Base-by-base conservation (phyloP, 306 rosid species). In the Castanea crenata region DNA sequence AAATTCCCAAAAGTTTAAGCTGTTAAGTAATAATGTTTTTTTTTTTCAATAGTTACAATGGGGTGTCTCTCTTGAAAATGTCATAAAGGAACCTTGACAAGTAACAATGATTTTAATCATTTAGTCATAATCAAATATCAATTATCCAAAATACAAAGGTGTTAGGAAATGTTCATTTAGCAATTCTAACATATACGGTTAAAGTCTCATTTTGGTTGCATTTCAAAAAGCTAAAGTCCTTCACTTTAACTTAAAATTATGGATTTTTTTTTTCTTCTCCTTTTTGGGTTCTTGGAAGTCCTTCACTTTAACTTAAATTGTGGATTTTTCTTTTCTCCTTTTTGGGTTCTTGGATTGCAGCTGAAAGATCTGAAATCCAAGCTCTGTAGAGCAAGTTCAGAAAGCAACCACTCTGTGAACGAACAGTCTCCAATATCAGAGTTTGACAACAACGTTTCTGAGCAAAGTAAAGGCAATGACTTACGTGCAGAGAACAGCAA, bases 331-430 rank as follows among this genome's bases (percentile, higher is more conserved):
- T 34, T 52, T 10, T 15, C 1, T 69, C 16, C 9, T 31, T 49
- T 52, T 55, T 38, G 54, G 51, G 64, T 62, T 61, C 73, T 55
- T 58, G 63, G 10, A 57, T 70, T 84, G 75, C 82, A 92, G 97
- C 51, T 90, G n/a, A 84, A 80, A 76, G 85, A 82, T 57, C 35
- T 92, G 82, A 90, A 86, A 70, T 90, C 16, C 44, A 90, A 87
- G 55, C 6, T 83, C 55, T 46, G 59, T 44, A 74, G 82, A 75
- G 88, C 79, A 4, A 55, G 34, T 21, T 29, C 31, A 76, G 87
- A 78, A 52, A 80, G 80, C 64, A 82, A 74, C 54, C 76, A 57
- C 35, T 80, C 72, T 31, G 76, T 38, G 18, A 83, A 86, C 75
- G 89, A 79, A 52, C 84, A 83, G 76, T 89, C 81, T 74, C 87